These are phyloP conservation scores for Aspergillus cejpii DNA, from an alignment of 2,329 filamentous ascomycete genomes.

Conservation along the genomic window DNA sequence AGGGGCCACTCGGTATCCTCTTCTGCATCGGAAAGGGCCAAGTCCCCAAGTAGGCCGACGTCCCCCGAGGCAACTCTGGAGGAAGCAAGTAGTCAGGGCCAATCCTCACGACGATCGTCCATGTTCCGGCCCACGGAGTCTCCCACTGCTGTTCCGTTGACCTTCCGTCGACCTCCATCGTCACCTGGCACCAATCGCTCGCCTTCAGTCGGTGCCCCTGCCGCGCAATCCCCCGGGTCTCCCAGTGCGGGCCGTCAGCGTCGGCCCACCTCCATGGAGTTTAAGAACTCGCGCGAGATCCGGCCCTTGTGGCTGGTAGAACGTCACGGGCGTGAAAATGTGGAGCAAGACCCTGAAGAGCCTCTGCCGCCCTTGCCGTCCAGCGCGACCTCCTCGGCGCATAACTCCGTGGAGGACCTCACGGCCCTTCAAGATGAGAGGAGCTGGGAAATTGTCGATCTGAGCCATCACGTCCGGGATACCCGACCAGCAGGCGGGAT, in stretches of 20 bases:
- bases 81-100: slow-evolving; percentile 11
- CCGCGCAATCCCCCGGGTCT: slow-evolving; percentile 35
- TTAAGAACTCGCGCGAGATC: slow-evolving; percentile 57
- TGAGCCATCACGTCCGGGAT: slow-evolving; percentile 14
- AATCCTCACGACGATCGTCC: slow-evolving; percentile 25
- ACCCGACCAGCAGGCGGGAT: slow-evolving; percentile 24
- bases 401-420: slow-evolving; percentile 42
- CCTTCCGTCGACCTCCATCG: slow-evolving; percentile 48
- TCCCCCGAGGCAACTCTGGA: slow-evolving; percentile 23
- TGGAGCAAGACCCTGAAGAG: slow-evolving; percentile 36
- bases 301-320: slow-evolving; percentile 79
- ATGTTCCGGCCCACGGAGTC: slow-evolving; percentile 33
- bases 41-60: slow-evolving; percentile 31
- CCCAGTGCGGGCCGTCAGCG: slow-evolving; percentile 41
- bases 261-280: slow-evolving; percentile 48
- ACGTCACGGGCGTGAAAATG: slow-evolving; percentile 45
- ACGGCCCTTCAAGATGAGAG: slow-evolving; percentile 23
- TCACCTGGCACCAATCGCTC: slow-evolving; percentile 42
- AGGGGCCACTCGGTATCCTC: slow-evolving; percentile 35
- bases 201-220: slow-evolving; percentile 35
- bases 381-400: slow-evolving; percentile 45
- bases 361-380: slow-evolving; percentile 47
- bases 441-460: slow-evolving; percentile 28
- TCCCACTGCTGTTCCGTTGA: slow-evolving; percentile 51
- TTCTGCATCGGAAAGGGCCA: slow-evolving; percentile 25